These are phyloP conservation scores for Cucumis melo DNA, from an alignment of 306 rosid species.

Conservation along the genomic window DNA sequence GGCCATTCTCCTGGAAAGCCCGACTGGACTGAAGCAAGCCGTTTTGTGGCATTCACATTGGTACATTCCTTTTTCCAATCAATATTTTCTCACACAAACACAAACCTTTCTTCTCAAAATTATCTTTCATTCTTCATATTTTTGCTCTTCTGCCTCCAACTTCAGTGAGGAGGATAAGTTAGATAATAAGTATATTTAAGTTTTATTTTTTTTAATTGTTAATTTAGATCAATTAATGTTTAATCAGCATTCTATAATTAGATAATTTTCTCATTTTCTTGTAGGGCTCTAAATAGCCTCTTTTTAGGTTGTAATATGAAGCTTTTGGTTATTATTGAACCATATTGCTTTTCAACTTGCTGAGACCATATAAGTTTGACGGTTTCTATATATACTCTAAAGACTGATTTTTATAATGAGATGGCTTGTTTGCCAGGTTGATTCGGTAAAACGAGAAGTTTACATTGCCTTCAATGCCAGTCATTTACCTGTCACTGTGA, in stretches of 20 bases:
- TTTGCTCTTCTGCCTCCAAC: background rate
- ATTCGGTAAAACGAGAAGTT: conserved; percentile 66
- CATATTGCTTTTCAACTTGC: background rate
- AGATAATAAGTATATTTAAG: too few relatives aligned
- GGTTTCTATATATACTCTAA: background rate
- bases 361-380: background rate
- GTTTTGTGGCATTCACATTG: conserved; percentile 81
- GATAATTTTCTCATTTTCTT: too few relatives aligned
- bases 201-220: too few relatives aligned
- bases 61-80: conserved; percentile 23
- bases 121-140: background rate
- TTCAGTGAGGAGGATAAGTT: background rate
- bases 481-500: conserved; percentile 48
- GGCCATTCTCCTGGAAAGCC: conserved; percentile 74
- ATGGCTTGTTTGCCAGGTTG: conserved; percentile 34
- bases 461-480: conserved; percentile 80
- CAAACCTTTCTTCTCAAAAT: background rate
- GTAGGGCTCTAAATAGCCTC: too few relatives aligned
- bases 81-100: background rate
- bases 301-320: too few relatives aligned
- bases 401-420: background rate
- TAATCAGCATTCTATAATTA: too few relatives aligned
- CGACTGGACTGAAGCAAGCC: conserved; percentile 80
- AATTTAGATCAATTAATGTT: too few relatives aligned
- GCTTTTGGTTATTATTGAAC: too few relatives aligned